Base-by-base conservation (phyloP, 495 filamentous ascomycete species). In the Trichocladium uniseriatum region DNA sequence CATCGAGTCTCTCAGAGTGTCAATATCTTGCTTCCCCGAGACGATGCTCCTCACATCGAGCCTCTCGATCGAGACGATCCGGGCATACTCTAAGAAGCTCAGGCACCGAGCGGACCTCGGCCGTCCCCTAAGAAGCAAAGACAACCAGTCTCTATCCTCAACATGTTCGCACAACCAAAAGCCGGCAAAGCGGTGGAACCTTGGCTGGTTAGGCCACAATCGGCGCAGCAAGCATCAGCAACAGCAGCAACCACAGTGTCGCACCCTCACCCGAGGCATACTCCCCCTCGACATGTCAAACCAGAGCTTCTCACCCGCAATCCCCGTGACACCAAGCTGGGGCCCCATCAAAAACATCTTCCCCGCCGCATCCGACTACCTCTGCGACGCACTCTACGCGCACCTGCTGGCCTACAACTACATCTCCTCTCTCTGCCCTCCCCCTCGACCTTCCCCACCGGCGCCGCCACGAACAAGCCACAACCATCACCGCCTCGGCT, bases 341-440 rank as follows among this genome's bases (percentile, higher is more conserved):
- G 43, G 53, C 1, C 71, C 74, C 6, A 77, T 85, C 52, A 70
- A 73, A 20, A 72, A 70, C 15, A 78, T 83, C 19, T 85, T 84
- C 45, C 76, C 78, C 0, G 48, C 68, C 7, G 75, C 71, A 19
- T 65, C 75, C 5, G 73, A 80, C 43, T 73, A 70, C 45, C 60
- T 80, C 5, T 74, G 80, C 24, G 77, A 82, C 39, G 71, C 78
- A 5, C 71, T 85, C n/a, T 84, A 82, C 48, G 80, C 80, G 1
- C 74, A 80, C 34, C 54, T 85, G 18, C 68, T 84, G 16, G 80
- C 77, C 0, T 78, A 77, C 47, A 83, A 83, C 53, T 82, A 82
- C 58, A 60, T 83, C 22, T 62, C 70, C 48, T 72, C 69, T 6
- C 53, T 75, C 20, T 68, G 64, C 43, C 58, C 61, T 5, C 27